A percentile compares a stretch with the other conserved stretches of the same genome.
These are phyloP conservation scores for Solanum pinnatisectum DNA, from an alignment of 257 asterid species.

Conservation along the genomic window DNA sequence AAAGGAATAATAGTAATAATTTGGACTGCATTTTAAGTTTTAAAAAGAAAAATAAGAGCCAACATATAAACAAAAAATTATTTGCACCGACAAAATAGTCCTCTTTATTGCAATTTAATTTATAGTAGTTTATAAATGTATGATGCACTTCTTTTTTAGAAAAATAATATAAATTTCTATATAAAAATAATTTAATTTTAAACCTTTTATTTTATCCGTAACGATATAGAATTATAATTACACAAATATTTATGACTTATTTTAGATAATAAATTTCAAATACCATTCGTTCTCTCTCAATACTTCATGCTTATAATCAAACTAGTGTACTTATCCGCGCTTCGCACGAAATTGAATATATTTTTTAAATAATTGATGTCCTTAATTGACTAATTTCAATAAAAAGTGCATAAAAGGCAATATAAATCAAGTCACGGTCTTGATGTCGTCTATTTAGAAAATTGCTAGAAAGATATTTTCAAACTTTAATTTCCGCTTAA, in stretches of 20 bases:
- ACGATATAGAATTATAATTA: neutral
- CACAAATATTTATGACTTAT: neutral
- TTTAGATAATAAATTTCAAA: neutral
- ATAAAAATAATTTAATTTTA: neutral
- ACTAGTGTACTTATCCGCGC: too few relatives aligned
- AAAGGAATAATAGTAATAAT: neutral
- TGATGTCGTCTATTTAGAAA: too few relatives aligned
- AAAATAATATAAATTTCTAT: neutral
- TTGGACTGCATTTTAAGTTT: neutral
- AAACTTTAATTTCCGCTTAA: too few relatives aligned
- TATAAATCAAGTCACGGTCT: too few relatives aligned
- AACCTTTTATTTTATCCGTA: neutral
- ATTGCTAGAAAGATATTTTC: too few relatives aligned
- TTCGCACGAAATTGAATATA: too few relatives aligned
- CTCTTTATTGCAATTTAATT: neutral
- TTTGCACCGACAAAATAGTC: neutral
- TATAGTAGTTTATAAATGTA: neutral
- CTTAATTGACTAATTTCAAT: too few relatives aligned
- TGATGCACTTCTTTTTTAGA: neutral
- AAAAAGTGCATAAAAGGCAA: too few relatives aligned
- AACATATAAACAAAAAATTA: neutral
- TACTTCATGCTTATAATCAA: accelerated
- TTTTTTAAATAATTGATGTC: too few relatives aligned
- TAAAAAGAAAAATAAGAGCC: neutral
- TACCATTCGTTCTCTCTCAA: neutral